Evolutionary conservation across 306 rosid genomes (phyloP).

Genomic region (Begonia loranthoides): DNA sequence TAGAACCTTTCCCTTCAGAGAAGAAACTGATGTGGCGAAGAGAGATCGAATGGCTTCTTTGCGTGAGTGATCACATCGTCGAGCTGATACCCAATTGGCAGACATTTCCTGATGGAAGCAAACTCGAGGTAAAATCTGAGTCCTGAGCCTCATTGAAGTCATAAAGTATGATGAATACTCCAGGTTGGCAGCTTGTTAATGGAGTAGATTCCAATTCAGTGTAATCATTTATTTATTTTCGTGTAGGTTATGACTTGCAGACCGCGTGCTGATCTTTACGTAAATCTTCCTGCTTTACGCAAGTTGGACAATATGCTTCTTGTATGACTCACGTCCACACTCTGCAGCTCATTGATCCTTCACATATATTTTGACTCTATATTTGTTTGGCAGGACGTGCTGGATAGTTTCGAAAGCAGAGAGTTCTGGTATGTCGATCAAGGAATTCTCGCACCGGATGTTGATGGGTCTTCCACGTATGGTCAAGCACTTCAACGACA

Average conservation of each 20-base stretch:
- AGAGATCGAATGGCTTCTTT: conserved; percentile 19
- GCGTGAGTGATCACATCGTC: conserved; percentile 14
- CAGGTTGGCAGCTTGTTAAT: background rate
- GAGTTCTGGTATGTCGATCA: conserved; percentile 97
- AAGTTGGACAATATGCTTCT: conserved; percentile 97
- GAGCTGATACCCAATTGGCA: conserved; percentile 16
- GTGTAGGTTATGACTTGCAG: conserved; percentile 76
- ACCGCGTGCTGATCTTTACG: conserved; percentile 82
- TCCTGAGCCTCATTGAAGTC: background rate
- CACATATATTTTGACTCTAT: conserved; percentile 14
- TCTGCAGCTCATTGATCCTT: conserved; percentile 6
- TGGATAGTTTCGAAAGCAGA: conserved; percentile 50
- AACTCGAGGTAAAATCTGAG: conserved; percentile 6
- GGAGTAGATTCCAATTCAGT: background rate
- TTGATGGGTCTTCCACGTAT: conserved; percentile 54
- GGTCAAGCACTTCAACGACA: conserved; percentile 65
- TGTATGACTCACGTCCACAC: conserved; percentile 39
- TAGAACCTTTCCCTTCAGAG: conserved; percentile 12
- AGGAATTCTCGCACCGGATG: conserved; percentile 65
- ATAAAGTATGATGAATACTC: background rate
- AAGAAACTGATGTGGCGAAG: conserved; percentile 15
- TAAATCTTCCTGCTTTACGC: conserved; percentile 82
- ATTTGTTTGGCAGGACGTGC: conserved; percentile 50
- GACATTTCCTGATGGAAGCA: conserved; percentile 15
- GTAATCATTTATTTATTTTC: background rate